Evolutionary conservation across 2,329 filamentous ascomycete species (phyloP).

Genomic region (Microdochium trichocladiopsis): DNA sequence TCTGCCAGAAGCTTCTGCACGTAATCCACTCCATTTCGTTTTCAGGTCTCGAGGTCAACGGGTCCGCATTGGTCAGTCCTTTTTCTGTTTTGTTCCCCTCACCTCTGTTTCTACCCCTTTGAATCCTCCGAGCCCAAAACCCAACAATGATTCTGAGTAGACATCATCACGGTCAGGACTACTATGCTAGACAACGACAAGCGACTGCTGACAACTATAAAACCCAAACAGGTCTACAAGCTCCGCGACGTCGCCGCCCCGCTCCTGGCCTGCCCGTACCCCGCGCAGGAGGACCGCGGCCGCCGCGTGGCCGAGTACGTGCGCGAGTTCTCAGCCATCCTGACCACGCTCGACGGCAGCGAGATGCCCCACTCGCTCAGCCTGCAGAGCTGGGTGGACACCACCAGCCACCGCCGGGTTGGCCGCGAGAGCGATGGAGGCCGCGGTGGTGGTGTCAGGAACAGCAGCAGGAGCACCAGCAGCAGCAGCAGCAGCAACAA

Average conservation of each 20-base stretch:
- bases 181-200: too few species aligned
- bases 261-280: slow-evolving; percentile 24
- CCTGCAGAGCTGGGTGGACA: slow-evolving; percentile 22
- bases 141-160: neutral
- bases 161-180: neutral
- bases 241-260: slow-evolving; percentile 25
- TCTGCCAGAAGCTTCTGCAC: slow-evolving; percentile 26
- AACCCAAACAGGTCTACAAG: slow-evolving; percentile 16
- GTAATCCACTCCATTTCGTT: slow-evolving; percentile 23
- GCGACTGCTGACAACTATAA: neutral
- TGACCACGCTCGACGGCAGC: slow-evolving; percentile 20
- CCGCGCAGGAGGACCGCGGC: slow-evolving; percentile 12
- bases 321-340: slow-evolving; percentile 17
- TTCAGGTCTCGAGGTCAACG: slow-evolving; percentile 23
- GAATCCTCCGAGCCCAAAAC: too few species aligned
- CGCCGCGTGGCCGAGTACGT: slow-evolving; percentile 18
- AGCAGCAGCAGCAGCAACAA: neutral
- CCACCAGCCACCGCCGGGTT: neutral
- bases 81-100: neutral
- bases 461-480: too few species aligned
- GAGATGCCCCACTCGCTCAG: slow-evolving; percentile 22
- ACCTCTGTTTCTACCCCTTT: too few species aligned
- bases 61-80: slow-evolving; percentile 19
- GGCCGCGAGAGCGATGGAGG: neutral
- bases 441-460: neutral